phyloP scores from a whole-genome alignment of 805 yeast species.

The Vanderwaltozyma verrucispora region DNA sequence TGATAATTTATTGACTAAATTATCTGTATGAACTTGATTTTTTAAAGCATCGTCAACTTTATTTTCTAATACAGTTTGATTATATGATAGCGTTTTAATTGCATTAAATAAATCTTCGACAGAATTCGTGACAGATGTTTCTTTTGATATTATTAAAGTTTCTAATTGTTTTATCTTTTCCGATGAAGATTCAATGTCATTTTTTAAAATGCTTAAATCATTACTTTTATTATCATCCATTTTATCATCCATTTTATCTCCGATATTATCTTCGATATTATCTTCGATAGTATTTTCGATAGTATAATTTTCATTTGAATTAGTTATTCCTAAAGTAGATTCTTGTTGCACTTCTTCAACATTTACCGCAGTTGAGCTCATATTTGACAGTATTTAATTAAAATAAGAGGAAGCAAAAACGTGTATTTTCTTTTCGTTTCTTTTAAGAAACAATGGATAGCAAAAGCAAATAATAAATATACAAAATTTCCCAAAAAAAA shows the following conservation, averaged over 20 bases:
- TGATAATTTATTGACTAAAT: conserved; percentile 23
- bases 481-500: too few species aligned
- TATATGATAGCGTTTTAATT: conserved; percentile 22
- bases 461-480: too few species aligned
- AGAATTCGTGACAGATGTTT: conserved; percentile 10
- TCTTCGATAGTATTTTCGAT: too few species aligned
- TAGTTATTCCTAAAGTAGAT: too few species aligned
- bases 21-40: conserved; percentile 29
- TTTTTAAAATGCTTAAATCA: conserved; percentile 30
- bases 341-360: too few species aligned
- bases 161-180: conserved; percentile 12
- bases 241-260: conserved; percentile 30
- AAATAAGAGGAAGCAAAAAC: too few species aligned
- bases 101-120: conserved; percentile 19
- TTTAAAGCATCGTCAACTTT: conserved; percentile 27
- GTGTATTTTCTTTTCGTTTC: too few species aligned
- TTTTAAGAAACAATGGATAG: too few species aligned
- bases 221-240: conserved; percentile 25
- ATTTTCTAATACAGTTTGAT: conserved; percentile 28
- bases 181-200: not conserved
- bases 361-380: too few species aligned
- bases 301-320: too few species aligned
- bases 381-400: too few species aligned
- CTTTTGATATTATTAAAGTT: conserved; percentile 10
- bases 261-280: conserved; percentile 3